Evolutionary conservation across 2,329 filamentous ascomycete species (phyloP).

Genomic region (Aspergillus caelatus): DNA sequence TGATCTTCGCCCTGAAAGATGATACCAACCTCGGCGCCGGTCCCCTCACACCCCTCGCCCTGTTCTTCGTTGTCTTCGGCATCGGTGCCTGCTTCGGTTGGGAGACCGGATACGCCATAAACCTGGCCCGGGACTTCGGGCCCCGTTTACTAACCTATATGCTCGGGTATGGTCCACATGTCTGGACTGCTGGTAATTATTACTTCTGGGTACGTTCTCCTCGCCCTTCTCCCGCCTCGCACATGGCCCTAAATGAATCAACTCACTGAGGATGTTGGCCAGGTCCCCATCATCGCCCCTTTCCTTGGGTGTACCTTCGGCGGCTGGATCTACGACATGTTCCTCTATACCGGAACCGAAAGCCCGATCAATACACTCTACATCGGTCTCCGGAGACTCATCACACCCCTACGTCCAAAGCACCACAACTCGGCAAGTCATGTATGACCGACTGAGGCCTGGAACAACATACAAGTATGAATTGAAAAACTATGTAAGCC

Average conservation of each 20-base stretch:
- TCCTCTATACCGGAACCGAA: slow-evolving; percentile 68
- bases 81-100: slow-evolving; percentile 74
- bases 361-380: slow-evolving; percentile 70
- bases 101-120: slow-evolving; percentile 77
- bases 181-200: slow-evolving; percentile 68
- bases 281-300: slow-evolving; percentile 73
- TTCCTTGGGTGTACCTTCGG: slow-evolving; percentile 67
- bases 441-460: background rate
- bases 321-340: slow-evolving; percentile 67
- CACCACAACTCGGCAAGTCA: background rate
- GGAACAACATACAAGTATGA: background rate
- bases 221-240: background rate
- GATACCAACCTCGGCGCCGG: slow-evolving; percentile 56
- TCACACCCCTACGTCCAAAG: slow-evolving; percentile 62
- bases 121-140: slow-evolving; percentile 72
- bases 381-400: slow-evolving; percentile 62
- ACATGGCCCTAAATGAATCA: background rate
- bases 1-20: slow-evolving; percentile 68
- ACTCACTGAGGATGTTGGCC: background rate
- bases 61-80: slow-evolving; percentile 75
- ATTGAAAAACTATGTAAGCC: background rate
- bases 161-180: slow-evolving; percentile 67
- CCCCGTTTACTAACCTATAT: slow-evolving; percentile 68
- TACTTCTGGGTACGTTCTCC: slow-evolving; percentile 67
- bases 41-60: slow-evolving; percentile 59